phyloP scores from a whole-genome alignment of 23 red algal genomes.

The Chondrus crispus region DNA sequence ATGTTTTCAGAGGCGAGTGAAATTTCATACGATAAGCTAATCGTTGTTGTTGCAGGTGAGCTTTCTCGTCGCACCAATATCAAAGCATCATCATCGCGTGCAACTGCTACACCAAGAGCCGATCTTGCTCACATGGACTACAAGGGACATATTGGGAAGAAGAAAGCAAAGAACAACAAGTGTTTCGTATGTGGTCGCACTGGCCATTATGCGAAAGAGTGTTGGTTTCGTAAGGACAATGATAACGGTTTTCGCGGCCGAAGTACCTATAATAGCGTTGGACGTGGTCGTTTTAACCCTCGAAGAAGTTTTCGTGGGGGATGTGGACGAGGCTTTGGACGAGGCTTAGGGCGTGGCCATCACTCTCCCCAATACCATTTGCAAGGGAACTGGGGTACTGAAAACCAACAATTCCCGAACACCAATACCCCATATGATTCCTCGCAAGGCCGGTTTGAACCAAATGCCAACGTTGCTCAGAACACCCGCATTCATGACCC shows the following conservation, averaged over 20 bases:
- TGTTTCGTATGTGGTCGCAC: not conserved
- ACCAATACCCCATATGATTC: too few relatives aligned
- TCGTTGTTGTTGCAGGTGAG: not conserved
- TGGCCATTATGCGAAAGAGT: slow-evolving; percentile 2
- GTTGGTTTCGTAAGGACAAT: not conserved
- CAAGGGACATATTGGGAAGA: not conserved
- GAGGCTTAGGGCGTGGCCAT: not conserved
- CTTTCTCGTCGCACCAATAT: slow-evolving; percentile 8
- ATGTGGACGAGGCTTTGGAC: not conserved
- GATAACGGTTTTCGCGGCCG: not conserved
- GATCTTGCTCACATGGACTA: too few relatives aligned
- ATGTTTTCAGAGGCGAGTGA: not conserved
- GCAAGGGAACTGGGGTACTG: too few relatives aligned
- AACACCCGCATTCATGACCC: too few relatives aligned
- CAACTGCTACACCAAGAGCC: too few relatives aligned
- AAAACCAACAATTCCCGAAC: too few relatives aligned
- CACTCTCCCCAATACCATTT: too few relatives aligned
- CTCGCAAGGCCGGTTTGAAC: too few relatives aligned
- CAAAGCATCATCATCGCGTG: too few relatives aligned
- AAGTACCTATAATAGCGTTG: too few relatives aligned
- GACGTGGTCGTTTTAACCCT: not conserved
- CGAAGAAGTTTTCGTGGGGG: too few relatives aligned
- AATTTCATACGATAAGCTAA: not conserved
- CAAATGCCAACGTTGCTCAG: too few relatives aligned
- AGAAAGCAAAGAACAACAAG: not conserved